Evolutionary conservation across 1,284 basidiomycete species (phyloP).

Genomic region (Ustilago tritici): DNA sequence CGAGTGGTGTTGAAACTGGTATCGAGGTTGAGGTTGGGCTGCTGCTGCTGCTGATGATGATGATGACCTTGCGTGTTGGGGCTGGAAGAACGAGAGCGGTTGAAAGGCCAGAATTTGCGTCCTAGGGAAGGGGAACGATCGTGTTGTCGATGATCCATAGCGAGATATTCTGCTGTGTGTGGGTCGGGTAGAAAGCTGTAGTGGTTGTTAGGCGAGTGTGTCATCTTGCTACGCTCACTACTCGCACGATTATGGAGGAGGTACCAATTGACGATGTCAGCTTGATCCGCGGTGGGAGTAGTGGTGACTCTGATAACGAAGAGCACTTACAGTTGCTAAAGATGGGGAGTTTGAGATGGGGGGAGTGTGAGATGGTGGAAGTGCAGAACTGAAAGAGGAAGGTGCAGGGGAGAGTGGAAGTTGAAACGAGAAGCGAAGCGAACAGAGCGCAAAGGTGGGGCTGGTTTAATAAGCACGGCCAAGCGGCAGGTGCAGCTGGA

Average conservation of each 20-base stretch:
- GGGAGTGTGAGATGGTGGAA: conserved; percentile 17
- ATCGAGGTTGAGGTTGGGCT: conserved; percentile 20
- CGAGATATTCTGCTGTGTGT: conserved; percentile 29
- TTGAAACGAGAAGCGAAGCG: conserved; percentile 23
- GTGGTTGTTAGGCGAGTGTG: conserved; percentile 12
- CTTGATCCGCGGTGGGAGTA: neutral
- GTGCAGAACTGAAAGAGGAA: conserved; percentile 12
- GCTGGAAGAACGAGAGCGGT: conserved; percentile 50
- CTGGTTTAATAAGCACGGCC: conserved; percentile 28
- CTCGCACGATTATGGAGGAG: neutral
- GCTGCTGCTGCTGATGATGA: neutral
- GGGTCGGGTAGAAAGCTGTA: conserved; percentile 39
- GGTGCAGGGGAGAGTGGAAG: conserved; percentile 30
- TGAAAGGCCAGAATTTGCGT: conserved; percentile 51
- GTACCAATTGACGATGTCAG: neutral
- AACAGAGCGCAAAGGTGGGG: conserved; percentile 1
- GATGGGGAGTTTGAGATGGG: neutral
- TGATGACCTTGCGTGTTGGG: conserved; percentile 33
- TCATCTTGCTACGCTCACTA: conserved; percentile 13
- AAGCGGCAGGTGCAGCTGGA: neutral
- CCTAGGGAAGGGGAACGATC: conserved; percentile 33
- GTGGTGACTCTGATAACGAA: neutral
- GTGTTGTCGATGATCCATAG: conserved; percentile 23
- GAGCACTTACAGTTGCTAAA: neutral
- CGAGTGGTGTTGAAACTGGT: conserved; percentile 27